Percentiles rank a stretch among this genome's conserved stretches.
These are phyloP conservation scores for Paxillus ammoniavirescens DNA, from an alignment of 768 basidiomycete species.

Conservation along the genomic window DNA sequence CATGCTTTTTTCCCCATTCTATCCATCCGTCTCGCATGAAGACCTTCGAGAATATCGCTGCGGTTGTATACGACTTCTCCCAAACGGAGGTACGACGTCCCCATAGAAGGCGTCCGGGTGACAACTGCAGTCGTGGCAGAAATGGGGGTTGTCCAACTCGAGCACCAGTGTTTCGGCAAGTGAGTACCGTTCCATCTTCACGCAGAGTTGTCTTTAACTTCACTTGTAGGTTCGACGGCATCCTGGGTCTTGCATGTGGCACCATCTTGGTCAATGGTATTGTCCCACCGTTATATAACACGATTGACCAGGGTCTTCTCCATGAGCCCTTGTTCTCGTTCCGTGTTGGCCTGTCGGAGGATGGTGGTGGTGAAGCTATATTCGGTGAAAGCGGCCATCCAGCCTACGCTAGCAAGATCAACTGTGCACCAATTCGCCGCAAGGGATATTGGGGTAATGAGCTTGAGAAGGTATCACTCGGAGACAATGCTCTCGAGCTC, in stretches of 20 bases:
- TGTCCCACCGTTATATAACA: slow-evolving; percentile 90
- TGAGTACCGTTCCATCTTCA: slow-evolving; percentile 37
- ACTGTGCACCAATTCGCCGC: slow-evolving; percentile 87
- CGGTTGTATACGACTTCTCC: too few relatives aligned
- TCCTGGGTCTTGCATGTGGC: slow-evolving; percentile 91
- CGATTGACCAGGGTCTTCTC: slow-evolving; percentile 80
- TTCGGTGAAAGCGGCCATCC: slow-evolving; percentile 85
- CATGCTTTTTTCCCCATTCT: too few relatives aligned
- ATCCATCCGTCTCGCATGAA: too few relatives aligned
- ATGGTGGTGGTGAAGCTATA: slow-evolving; percentile 85
- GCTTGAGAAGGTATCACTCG: slow-evolving; percentile 82
- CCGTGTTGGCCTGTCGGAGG: slow-evolving; percentile 83
- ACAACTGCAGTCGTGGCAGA: too few relatives aligned
- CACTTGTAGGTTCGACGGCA: slow-evolving; percentile 81
- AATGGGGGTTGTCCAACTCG: too few relatives aligned
- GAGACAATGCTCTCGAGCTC: slow-evolving; percentile 83
- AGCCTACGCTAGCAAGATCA: slow-evolving; percentile 78
- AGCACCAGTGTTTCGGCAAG: slow-evolving; percentile 70
- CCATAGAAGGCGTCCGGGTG: too few relatives aligned
- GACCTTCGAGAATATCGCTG: too few relatives aligned
- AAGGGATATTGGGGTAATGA: slow-evolving; percentile 99
- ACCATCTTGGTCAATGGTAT: slow-evolving; percentile 94
- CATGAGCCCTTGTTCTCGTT: slow-evolving; percentile 91
- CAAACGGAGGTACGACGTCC: too few relatives aligned
- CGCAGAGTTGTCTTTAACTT: background rate